Evolutionary conservation across 1,284 basidiomycete species (phyloP).

Genomic region (Ganoderma sinense): DNA sequence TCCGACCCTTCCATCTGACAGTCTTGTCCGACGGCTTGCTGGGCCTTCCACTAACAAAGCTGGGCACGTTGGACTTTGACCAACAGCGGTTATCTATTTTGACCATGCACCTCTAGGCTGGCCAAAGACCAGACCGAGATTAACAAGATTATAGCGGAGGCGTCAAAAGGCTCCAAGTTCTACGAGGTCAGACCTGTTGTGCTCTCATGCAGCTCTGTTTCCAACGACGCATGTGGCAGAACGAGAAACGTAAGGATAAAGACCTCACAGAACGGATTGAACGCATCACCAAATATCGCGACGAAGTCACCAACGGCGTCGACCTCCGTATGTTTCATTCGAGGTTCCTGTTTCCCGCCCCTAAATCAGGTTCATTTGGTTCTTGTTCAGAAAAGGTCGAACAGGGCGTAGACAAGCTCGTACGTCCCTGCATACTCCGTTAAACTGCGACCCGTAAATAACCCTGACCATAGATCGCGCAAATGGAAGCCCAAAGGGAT

Average conservation of each 20-base stretch:
- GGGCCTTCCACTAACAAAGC: constrained; percentile 83
- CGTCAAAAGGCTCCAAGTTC: constrained; percentile 84
- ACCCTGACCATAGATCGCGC: constrained; percentile 56
- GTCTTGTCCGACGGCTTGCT: constrained; percentile 75
- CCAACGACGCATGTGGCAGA: constrained; percentile 49
- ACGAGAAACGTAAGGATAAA: constrained; percentile 86
- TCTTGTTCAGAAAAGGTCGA: constrained; percentile 57
- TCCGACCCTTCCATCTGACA: constrained; percentile 60
- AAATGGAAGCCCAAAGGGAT: constrained; percentile 83
- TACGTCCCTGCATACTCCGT: constrained; percentile 37
- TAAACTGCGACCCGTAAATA: no score
- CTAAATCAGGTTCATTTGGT: neutral
- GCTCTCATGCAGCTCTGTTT: neutral
- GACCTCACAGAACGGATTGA: constrained; percentile 78
- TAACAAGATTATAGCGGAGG: constrained; percentile 82
- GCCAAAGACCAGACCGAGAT: constrained; percentile 82
- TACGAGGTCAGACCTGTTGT: constrained; percentile 66
- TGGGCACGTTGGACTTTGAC: constrained; percentile 52
- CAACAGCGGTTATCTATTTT: neutral
- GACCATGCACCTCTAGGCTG: constrained; percentile 50
- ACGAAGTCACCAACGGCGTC: constrained; percentile 62
- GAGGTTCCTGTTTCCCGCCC: neutral
- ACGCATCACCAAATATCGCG: constrained; percentile 69
- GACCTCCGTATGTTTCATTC: constrained; percentile 61
- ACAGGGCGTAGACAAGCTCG: constrained; percentile 57